Evolutionary conservation across 2,329 filamentous ascomycete species (phyloP).

Genomic region (Fusarium nematophilum): DNA sequence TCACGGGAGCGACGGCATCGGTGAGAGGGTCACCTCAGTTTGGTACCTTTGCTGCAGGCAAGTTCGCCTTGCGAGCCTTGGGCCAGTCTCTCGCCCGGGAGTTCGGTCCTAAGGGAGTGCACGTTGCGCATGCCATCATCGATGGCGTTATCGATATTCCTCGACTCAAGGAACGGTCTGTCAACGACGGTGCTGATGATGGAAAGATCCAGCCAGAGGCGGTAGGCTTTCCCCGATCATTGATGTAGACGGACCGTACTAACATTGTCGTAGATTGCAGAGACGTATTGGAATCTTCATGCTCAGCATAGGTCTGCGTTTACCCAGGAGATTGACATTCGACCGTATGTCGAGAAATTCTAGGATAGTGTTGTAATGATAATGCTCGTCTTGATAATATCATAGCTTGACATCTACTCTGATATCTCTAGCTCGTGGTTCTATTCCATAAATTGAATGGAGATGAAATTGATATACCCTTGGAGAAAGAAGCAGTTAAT

Average conservation of each 20-base stretch:
- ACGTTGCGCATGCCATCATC: constrained; percentile 84
- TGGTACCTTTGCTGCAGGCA: constrained; percentile 79
- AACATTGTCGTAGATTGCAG: constrained; percentile 73
- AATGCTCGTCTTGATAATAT: too few relatives aligned
- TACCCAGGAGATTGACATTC: constrained; percentile 83
- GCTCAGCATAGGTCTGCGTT: constrained; percentile 83
- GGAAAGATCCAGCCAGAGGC: constrained; percentile 79
- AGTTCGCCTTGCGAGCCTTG: constrained; percentile 81
- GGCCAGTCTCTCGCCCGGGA: constrained; percentile 82
- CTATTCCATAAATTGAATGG: too few relatives aligned
- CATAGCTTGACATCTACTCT: too few relatives aligned
- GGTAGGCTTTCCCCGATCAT: constrained; percentile 59
- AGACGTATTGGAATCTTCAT: constrained; percentile 87
- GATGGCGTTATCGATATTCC: constrained; percentile 89
- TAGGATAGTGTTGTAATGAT: constrained; percentile 50
- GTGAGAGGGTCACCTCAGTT: constrained; percentile 77
- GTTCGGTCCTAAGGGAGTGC: constrained; percentile 85
- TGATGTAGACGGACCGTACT: neutral
- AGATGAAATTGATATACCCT: too few relatives aligned
- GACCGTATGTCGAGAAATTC: constrained; percentile 88
- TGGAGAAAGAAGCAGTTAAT: too few relatives aligned
- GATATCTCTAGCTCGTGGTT: too few relatives aligned
- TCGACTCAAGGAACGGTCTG: constrained; percentile 65
- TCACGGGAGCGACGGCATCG: constrained; percentile 88
- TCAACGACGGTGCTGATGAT: constrained; percentile 60